Evolutionary conservation across 441 rosid species (phyloP).

Genomic region (Pelargonium fulgidum): DNA sequence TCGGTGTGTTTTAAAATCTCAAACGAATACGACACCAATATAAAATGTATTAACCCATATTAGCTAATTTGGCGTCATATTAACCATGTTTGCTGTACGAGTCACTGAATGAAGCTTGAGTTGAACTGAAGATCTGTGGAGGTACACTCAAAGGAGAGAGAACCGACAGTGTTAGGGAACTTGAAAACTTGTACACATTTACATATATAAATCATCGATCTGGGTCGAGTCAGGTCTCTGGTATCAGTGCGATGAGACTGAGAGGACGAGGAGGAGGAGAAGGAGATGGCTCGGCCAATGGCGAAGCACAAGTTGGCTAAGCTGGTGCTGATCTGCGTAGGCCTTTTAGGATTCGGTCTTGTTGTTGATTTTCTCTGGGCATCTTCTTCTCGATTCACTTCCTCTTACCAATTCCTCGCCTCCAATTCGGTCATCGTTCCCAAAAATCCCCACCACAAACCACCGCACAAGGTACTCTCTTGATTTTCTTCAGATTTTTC

Average conservation of each 20-base stretch:
- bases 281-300: slow-evolving; percentile 46
- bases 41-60: no score
- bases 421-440: slow-evolving; percentile 33
- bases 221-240: not conserved
- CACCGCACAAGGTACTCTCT: slow-evolving; percentile 13
- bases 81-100: no score
- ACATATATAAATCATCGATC: not conserved
- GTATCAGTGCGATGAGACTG: not conserved
- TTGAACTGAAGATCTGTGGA: no score
- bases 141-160: no score
- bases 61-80: no score
- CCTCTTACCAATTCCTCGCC: slow-evolving; percentile 29
- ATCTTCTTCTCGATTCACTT: slow-evolving; percentile 50
- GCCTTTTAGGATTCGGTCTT: slow-evolving; percentile 49
- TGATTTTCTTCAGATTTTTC: not conserved
- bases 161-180: not conserved
- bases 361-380: slow-evolving; percentile 74
- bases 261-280: slow-evolving; percentile 12
- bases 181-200: not conserved
- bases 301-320: slow-evolving; percentile 47
- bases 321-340: slow-evolving; percentile 40
- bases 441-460: slow-evolving; percentile 7
- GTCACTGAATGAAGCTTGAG: no score
- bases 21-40: no score
- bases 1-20: no score